A percentile compares a stretch with the other conserved stretches of the same genome.
Evolutionary conservation across 768 basidiomycete species (phyloP).

Genomic region (Lactarius sanguifluus): DNA sequence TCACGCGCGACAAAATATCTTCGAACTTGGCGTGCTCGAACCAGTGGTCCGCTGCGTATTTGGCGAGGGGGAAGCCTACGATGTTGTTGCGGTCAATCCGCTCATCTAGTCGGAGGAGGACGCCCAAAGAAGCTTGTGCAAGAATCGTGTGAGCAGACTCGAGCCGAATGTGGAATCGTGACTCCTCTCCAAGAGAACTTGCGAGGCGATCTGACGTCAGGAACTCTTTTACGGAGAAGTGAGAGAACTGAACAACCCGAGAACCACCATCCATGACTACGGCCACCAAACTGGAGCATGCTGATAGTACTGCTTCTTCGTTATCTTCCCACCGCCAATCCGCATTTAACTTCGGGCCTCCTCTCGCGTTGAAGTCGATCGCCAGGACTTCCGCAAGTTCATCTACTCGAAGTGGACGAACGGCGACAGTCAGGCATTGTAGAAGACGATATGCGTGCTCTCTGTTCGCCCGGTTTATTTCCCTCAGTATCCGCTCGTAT

Average conservation of each 20-base stretch:
- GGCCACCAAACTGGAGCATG: no score
- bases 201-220: not conserved
- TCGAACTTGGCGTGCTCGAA: not conserved
- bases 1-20: not conserved
- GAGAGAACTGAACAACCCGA: no score
- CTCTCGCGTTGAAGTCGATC: not conserved
- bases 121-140: not conserved
- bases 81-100: not conserved
- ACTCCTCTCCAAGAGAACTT: not conserved
- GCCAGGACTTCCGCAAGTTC: conserved; percentile 4
- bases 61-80: not conserved
- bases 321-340: not conserved
- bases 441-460: not conserved
- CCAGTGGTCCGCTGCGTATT: not conserved
- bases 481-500: not conserved
- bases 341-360: not conserved
- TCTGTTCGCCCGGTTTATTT: not conserved
- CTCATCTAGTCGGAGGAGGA: not conserved
- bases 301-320: not conserved
- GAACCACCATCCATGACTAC: no score
- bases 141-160: not conserved
- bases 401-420: not conserved
- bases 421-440: no score
- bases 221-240: not conserved
- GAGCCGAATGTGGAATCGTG: not conserved